Evolutionary conservation across 2,329 filamentous ascomycete genomes (phyloP), one percentile per base, ranked within the genome.

Genomic region (Epichloe coenophiala): DNA sequence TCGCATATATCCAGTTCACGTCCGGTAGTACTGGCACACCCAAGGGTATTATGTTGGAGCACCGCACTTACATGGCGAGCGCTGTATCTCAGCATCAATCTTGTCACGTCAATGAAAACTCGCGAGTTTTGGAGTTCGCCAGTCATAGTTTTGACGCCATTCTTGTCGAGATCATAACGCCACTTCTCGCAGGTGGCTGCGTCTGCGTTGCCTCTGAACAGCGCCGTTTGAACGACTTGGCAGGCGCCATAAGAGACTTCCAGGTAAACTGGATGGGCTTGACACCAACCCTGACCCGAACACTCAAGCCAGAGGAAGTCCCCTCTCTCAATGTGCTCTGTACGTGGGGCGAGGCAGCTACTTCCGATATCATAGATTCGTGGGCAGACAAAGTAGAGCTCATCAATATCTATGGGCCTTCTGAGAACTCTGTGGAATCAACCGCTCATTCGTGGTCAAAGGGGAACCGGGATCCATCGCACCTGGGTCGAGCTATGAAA

Each of bases 381-480:
- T 47, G 45, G 45, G 15, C 31, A 27, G 35, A 31, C 35, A 38
- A 39, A 38, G 45, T 40, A 8, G 19, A 35, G 9, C 33, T 47
- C 23, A 27, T 47, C 35, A 47, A 47, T 31, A 9, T 15, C 8
- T 47, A 39, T 17, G 45, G 45, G 19, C 45, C 45, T 38, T 17
- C 45, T 1, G 45, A 47, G n/a, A 11, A 39, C 33, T 72, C 40
- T 72, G 71, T 47, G 67, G 65, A 1, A 74, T 73, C 23, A 31
- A 33, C 23, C 23, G 23, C 23, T 27, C 23, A 27, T 7, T 27
- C 23, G 23, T 27, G 23, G 6, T 27, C 23, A 27, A 27, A 7
- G 6, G 23, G 23, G 23, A 7, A 27, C 6, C 23, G 23, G 23
- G 23, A 27, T 27, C 23, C 23, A 27, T 27, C 23, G 23, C 23